Conservation (phyloP, 768 basidiomycete genomes). For the Mycena amicta region DNA sequence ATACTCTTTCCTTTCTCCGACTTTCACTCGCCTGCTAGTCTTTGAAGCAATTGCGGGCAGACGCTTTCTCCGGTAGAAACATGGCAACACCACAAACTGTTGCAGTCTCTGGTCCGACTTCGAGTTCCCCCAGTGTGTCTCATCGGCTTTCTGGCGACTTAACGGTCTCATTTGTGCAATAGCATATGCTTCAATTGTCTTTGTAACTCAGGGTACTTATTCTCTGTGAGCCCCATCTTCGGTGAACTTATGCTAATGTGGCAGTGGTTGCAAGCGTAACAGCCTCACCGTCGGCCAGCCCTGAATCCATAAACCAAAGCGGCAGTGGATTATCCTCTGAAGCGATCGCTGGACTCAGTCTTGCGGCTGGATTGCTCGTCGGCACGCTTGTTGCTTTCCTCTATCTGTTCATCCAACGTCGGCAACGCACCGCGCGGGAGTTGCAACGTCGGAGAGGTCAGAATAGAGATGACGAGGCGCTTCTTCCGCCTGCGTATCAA, state of each 20-base stretch:
- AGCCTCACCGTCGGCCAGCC: neutral
- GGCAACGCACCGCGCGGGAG: neutral
- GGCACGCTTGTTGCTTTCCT: neutral
- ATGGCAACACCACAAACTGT: too few relatives aligned
- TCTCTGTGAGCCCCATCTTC: too few relatives aligned
- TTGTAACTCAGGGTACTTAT: neutral
- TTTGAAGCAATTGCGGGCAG: too few relatives aligned
- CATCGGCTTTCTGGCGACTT: too few relatives aligned
- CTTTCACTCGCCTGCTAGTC: too few relatives aligned
- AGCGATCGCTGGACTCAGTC: neutral
- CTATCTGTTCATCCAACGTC: neutral
- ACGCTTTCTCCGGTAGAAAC: too few relatives aligned
- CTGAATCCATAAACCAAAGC: neutral
- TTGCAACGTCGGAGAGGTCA: neutral
- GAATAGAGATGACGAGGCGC: too few relatives aligned
- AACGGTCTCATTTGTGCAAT: neutral
- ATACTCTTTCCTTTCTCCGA: too few relatives aligned
- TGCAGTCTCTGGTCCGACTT: too few relatives aligned
- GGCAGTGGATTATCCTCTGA: neutral
- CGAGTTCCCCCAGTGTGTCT: too few relatives aligned
- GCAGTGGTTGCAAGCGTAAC: neutral
- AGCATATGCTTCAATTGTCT: neutral
- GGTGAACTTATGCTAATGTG: too few relatives aligned
- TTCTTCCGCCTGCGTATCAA: too few relatives aligned
- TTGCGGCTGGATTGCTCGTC: neutral